Evolutionary conservation across 345 rosid species (phyloP), one percentile per base, ranked within the genome.

Genomic region (Aquilaria malaccensis): DNA sequence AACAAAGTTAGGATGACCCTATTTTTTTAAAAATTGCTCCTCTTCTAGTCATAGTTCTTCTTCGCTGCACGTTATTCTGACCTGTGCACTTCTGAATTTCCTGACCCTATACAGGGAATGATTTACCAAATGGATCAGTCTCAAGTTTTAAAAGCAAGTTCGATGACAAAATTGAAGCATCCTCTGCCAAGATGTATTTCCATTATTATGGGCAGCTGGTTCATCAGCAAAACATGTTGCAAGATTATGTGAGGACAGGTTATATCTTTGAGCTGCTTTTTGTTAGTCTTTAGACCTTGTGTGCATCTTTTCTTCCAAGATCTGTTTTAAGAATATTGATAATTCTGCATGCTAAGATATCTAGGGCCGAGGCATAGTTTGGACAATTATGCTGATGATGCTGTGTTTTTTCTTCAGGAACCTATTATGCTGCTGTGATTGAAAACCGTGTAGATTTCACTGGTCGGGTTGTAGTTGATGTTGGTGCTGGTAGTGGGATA

Each of bases 201-300:
- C 97, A 94, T 80, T 94, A 94, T 66, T 94, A 94, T 64, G 99
- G 97, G 53, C 97, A 94, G 62, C 80, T 94, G 70, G 79, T 94
- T 37, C 99, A 94, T 63, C 99, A 94, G 80, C 99, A 94, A 68
- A 94, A 94, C 68, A 94, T 94, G 99, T 76, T 94, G 14, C 99
- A 94, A 73, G 99, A 94, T 78, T 94, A 90, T 65, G 97, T 94
- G 82, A 86, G 99, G 72, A 94, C 99, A 86, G 97, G 99, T 90
- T 63, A 81, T 53, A 60, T 64, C 14, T 32, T 33, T 51, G 54
- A 55, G 59, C 58, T 60, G 47, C 31, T 31, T 37, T 63, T 33
- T 61, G 4, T 58, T 68, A 55, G 50, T 65, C 55, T 15, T 37
- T 2, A 37, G 3, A 37, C 7, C 7, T 37, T 37, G 57, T 58